These are phyloP conservation scores for Amphicarpaea edgeworthii DNA, from an alignment of 306 rosid species.

Conservation along the genomic window DNA sequence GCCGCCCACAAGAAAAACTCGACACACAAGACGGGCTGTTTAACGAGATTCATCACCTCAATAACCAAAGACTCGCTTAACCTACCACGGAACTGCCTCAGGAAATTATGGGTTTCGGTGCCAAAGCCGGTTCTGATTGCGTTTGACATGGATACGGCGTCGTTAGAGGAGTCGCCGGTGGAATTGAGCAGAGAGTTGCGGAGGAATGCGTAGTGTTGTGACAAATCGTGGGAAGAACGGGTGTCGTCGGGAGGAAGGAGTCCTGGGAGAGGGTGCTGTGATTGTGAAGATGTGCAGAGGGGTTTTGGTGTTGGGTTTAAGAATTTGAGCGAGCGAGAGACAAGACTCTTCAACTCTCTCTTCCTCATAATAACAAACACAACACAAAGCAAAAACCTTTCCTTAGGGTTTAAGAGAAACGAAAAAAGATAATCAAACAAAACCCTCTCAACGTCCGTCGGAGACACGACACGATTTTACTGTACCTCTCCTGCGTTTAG, in stretches of 20 bases:
- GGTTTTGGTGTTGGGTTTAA: constrained; percentile 27
- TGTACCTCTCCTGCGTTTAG: too few species aligned
- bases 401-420: constrained; percentile 45
- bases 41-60: constrained; percentile 59
- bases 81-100: constrained; percentile 67
- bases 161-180: constrained; percentile 44
- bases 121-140: constrained; percentile 57
- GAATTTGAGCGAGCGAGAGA: constrained; percentile 46
- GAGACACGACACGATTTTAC: background rate
- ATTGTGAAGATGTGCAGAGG: constrained; percentile 40
- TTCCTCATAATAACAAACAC: constrained; percentile 52
- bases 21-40: constrained; percentile 60
- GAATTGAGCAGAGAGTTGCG: constrained; percentile 58
- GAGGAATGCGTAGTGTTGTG: constrained; percentile 62
- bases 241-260: constrained; percentile 55
- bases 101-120: constrained; percentile 54
- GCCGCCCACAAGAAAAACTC: constrained; percentile 80
- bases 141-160: constrained; percentile 54
- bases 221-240: constrained; percentile 41
- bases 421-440: background rate
- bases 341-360: constrained; percentile 51
- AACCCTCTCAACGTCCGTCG: constrained; percentile 20
- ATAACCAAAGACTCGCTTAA: constrained; percentile 61
- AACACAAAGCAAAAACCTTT: background rate
- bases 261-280: constrained; percentile 59